Evolutionary conservation across 345 rosid genomes (phyloP).

Genomic region (Sonneratia alba): DNA sequence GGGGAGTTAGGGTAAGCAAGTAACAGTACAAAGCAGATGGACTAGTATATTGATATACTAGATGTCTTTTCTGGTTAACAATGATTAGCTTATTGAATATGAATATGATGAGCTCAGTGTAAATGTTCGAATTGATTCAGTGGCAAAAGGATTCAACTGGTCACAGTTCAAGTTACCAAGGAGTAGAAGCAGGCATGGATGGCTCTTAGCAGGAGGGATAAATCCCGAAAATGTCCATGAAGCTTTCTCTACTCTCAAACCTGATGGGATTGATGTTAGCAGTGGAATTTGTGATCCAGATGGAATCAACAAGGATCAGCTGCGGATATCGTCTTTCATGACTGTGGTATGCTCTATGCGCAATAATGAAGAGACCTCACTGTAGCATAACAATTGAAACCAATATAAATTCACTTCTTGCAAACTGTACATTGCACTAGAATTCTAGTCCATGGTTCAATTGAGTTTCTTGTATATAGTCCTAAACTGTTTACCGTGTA

Average conservation of each 20-base stretch:
- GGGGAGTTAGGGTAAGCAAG: neutral
- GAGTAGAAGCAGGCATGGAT: slow-evolving; percentile 60
- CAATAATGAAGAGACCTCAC: neutral
- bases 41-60: neutral
- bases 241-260: slow-evolving; percentile 54
- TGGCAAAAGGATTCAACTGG: slow-evolving; percentile 76
- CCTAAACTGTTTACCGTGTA: neutral
- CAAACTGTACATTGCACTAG: neutral
- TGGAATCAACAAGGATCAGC: slow-evolving; percentile 56
- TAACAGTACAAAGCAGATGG: neutral
- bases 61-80: neutral
- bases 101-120: neutral
- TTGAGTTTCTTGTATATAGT: neutral
- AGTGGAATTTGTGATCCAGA: slow-evolving; percentile 70
- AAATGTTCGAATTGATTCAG: slow-evolving; percentile 26
- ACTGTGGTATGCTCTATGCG: slow-evolving; percentile 35
- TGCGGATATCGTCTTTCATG: slow-evolving; percentile 51
- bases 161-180: slow-evolving; percentile 53
- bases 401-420: no score
- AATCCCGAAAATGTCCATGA: slow-evolving; percentile 47
- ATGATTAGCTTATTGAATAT: neutral
- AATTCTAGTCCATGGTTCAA: neutral
- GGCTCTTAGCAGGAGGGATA: slow-evolving; percentile 91
- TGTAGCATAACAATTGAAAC: neutral
- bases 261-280: slow-evolving; percentile 76